Evolutionary conservation across 2,329 filamentous ascomycete species (phyloP).

Genomic region (Monosporascus sp.): DNA sequence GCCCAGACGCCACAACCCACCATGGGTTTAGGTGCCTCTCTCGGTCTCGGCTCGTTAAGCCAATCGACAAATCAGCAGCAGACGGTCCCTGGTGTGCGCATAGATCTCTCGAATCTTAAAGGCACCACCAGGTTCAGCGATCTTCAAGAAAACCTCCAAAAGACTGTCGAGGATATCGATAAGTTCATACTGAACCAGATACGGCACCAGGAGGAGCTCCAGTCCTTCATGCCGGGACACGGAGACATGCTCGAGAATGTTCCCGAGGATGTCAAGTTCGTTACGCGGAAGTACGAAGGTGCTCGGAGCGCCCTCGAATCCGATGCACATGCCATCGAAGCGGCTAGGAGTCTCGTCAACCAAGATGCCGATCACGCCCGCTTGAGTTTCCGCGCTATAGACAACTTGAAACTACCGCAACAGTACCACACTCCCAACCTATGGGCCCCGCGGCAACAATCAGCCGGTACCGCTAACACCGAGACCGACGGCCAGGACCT

Average conservation of each 20-base stretch:
- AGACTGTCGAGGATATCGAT: conserved; percentile 73
- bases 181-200: conserved; percentile 76
- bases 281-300: conserved; percentile 39
- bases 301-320: conserved; percentile 34
- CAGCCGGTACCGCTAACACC: conserved; percentile 37
- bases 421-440: conserved; percentile 45
- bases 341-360: conserved; percentile 35
- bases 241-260: conserved; percentile 47
- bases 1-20: conserved; percentile 8
- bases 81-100: conserved; percentile 65
- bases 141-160: conserved; percentile 75
- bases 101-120: conserved; percentile 72
- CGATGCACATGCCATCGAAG: conserved; percentile 38
- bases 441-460: conserved; percentile 33
- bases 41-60: conserved; percentile 38
- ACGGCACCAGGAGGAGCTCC: conserved; percentile 69
- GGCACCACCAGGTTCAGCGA: conserved; percentile 91
- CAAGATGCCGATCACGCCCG: conserved; percentile 36
- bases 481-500: conserved; percentile 53
- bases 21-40: conserved; percentile 18
- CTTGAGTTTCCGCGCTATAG: conserved; percentile 40
- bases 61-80: conserved; percentile 48
- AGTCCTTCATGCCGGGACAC: conserved; percentile 58
- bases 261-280: conserved; percentile 39
- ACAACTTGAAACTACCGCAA: conserved; percentile 42